Evolutionary conservation across 257 asterid genomes (phyloP).

Genomic region (Solanum neorickii): DNA sequence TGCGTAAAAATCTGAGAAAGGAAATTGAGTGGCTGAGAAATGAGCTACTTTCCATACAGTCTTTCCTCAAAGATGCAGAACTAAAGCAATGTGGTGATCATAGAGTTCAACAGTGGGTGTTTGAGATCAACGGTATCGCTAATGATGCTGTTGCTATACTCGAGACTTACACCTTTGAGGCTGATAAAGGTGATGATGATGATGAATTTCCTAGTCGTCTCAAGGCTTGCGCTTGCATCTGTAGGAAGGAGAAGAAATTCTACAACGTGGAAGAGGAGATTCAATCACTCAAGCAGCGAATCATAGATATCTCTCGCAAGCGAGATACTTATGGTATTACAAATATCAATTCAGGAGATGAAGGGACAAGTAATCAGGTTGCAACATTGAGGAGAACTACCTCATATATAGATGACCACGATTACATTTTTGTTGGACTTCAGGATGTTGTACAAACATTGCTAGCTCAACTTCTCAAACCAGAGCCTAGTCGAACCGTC

Average conservation of each 20-base stretch:
- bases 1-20: rapidly evolving
- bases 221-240: too few species aligned
- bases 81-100: background rate
- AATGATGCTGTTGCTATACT: background rate
- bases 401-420: background rate
- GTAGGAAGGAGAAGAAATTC: too few species aligned
- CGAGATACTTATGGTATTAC: background rate
- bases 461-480: too few species aligned
- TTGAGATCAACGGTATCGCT: background rate
- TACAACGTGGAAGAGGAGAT: background rate
- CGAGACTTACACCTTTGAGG: background rate
- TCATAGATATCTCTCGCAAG: background rate
- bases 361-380: background rate
- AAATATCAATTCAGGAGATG: background rate
- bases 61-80: background rate
- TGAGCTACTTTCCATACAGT: too few species aligned
- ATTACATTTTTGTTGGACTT: background rate
- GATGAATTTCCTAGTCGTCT: too few species aligned
- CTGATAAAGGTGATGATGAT: too few species aligned
- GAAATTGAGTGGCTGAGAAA: too few species aligned
- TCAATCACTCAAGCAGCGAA: background rate
- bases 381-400: background rate
- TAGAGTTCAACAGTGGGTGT: background rate
- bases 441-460: too few species aligned
- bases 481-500: too few species aligned